Conservation (phyloP, 1,284 basidiomycete genomes). For the Leccinum solheimii region DNA sequence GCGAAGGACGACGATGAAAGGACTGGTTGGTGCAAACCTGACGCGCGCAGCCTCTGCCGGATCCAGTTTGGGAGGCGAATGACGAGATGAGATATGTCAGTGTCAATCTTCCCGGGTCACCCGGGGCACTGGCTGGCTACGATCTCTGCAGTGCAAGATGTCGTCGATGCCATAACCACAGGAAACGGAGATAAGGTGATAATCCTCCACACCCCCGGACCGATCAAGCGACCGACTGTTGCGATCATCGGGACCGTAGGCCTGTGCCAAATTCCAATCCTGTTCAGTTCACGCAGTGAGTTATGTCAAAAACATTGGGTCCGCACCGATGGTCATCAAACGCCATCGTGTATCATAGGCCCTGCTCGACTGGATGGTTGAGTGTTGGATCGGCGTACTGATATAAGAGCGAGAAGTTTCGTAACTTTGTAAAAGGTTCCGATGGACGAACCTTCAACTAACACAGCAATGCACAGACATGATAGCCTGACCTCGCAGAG, state of each 20-base stretch:
- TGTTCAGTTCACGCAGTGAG: not conserved
- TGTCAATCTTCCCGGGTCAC: not conserved
- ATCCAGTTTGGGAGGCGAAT: slow-evolving; percentile 41
- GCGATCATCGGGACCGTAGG: not conserved
- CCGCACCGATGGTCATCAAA: not conserved
- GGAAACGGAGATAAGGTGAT: not conserved
- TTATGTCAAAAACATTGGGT: not conserved
- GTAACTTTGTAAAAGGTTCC: not conserved
- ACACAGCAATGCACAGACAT: no score
- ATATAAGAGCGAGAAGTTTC: not conserved
- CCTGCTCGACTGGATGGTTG: no score
- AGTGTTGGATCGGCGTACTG: not conserved
- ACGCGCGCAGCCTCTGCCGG: slow-evolving; percentile 52
- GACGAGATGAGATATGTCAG: not conserved
- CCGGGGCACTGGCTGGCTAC: not conserved
- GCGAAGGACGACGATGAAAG: not conserved
- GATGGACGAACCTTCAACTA: no score
- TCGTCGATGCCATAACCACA: not conserved
- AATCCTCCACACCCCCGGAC: not conserved
- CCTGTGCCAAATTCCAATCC: not conserved
- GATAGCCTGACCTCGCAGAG: no score
- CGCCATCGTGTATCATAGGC: no score
- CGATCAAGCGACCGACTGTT: no score
- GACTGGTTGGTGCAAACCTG: slow-evolving; percentile 38
- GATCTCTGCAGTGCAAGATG: not conserved